phyloP scores from a whole-genome alignment of 768 basidiomycete species.

The Trametes sanguinea region DNA sequence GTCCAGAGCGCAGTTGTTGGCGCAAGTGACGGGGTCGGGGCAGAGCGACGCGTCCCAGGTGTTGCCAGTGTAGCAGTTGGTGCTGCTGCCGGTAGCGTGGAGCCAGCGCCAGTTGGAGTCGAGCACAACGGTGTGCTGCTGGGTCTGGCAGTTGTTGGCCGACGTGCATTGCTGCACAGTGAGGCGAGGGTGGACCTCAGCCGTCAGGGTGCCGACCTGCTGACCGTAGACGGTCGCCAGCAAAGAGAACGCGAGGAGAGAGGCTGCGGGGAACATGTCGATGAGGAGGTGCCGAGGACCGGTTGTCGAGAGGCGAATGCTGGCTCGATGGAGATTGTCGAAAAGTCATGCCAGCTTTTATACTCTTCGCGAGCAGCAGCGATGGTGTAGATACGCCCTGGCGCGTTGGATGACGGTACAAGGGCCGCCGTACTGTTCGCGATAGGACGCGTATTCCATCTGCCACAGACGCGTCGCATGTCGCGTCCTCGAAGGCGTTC shows the following conservation, averaged over 20 bases:
- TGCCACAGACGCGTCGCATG: slow-evolving; percentile 1
- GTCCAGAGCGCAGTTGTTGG: slow-evolving; percentile 38
- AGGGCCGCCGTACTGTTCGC: neutral
- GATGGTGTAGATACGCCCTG: neutral
- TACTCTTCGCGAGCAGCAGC: neutral
- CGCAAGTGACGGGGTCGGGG: slow-evolving; percentile 51
- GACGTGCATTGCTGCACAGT: slow-evolving; percentile 50
- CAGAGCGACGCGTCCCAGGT: slow-evolving; percentile 54
- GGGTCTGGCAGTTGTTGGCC: slow-evolving; percentile 39
- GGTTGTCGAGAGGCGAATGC: slow-evolving; percentile 18
- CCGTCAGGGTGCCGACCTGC: slow-evolving; percentile 48
- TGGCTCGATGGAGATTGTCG: slow-evolving; percentile 19
- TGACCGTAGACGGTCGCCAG: slow-evolving; percentile 47
- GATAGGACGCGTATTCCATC: neutral
- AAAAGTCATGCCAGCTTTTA: slow-evolving; percentile 2
- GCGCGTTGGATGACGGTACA: neutral
- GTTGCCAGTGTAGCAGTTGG: slow-evolving; percentile 58
- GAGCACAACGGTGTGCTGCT: slow-evolving; percentile 37
- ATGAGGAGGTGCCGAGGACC: slow-evolving; percentile 8
- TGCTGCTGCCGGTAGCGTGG: slow-evolving; percentile 38
- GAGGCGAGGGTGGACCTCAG: slow-evolving; percentile 51
- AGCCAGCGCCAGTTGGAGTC: slow-evolving; percentile 51
- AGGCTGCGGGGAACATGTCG: slow-evolving; percentile 32
- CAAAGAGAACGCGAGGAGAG: slow-evolving; percentile 33
- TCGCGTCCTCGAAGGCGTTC: slow-evolving; percentile 13